These are phyloP conservation scores for Chlamydomonas sphaeroides DNA, from an alignment of 139 green algal genomes.

Conservation along the genomic window DNA sequence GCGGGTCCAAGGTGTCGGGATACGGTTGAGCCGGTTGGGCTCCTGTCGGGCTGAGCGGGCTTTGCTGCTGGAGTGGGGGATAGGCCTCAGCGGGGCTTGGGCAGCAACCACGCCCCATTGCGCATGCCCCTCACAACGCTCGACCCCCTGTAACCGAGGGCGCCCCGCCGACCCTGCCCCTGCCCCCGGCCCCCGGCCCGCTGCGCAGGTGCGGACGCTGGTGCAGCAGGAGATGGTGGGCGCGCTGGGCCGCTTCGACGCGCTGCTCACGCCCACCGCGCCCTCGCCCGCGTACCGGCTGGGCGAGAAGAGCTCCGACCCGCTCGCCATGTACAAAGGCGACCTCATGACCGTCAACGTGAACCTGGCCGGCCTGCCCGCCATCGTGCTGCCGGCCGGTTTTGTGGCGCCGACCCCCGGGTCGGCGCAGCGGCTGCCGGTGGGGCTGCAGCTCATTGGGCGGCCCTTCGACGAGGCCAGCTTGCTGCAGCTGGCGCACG, in stretches of 20 bases:
- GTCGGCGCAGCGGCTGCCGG: slow-evolving; percentile 57
- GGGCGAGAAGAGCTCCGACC: slow-evolving; percentile 87
- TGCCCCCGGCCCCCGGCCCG: background rate
- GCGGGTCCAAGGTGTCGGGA: too few species aligned
- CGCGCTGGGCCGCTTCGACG: slow-evolving; percentile 71
- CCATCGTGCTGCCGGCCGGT: slow-evolving; percentile 79
- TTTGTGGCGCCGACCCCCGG: slow-evolving; percentile 44
- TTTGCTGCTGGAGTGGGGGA: too few species aligned
- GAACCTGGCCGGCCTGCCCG: slow-evolving; percentile 94
- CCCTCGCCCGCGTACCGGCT: slow-evolving; percentile 88
- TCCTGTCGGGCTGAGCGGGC: too few species aligned
- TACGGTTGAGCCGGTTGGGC: too few species aligned
- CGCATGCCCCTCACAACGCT: too few species aligned
- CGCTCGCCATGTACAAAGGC: slow-evolving; percentile 91
- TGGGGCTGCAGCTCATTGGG: slow-evolving; percentile 87
- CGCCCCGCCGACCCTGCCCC: too few species aligned
- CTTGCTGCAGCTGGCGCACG: slow-evolving; percentile 73
- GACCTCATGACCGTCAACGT: slow-evolving; percentile 98
- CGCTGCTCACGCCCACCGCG: slow-evolving; percentile 84
- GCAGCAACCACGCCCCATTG: too few species aligned
- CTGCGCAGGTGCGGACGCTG: slow-evolving; percentile 85
- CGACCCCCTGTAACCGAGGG: too few species aligned
- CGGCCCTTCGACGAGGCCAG: slow-evolving; percentile 76
- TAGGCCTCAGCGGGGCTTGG: too few species aligned
- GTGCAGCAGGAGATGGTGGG: slow-evolving; percentile 76